Evolutionary conservation across 768 basidiomycete genomes (phyloP).

Genomic region (Neoboletus subvelutipes): DNA sequence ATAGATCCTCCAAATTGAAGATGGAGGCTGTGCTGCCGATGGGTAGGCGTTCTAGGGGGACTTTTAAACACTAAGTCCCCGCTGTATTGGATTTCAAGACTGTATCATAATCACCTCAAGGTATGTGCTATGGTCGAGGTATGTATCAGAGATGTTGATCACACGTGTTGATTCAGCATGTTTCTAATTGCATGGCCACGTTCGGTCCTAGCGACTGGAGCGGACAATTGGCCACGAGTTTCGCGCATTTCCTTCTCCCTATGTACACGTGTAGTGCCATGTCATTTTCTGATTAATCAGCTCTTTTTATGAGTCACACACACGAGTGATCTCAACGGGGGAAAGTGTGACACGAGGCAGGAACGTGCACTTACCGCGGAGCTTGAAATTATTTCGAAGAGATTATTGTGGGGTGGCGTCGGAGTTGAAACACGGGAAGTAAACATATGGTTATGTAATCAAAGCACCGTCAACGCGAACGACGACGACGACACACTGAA

Average conservation of each 20-base stretch:
- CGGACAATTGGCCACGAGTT: background rate
- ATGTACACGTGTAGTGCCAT: conserved; percentile 21
- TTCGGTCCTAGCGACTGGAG: conserved; percentile 16
- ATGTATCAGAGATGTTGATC: background rate
- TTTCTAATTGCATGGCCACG: conserved; percentile 11
- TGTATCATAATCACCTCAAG: conserved; percentile 26
- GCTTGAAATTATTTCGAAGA: conserved; percentile 3
- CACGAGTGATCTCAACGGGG: conserved; percentile 27
- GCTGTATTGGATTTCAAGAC: background rate
- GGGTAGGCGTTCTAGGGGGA: conserved; percentile 16
- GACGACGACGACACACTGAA: conserved; percentile 21
- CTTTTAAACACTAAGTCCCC: conserved; percentile 31
- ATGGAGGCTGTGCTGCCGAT: background rate
- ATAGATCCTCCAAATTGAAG: conserved; percentile 16
- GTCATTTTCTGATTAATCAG: background rate
- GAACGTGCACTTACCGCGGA: conserved; percentile 15
- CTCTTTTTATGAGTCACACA: conserved; percentile 10
- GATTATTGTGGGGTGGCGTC: conserved; percentile 10
- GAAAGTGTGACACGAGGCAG: conserved; percentile 14
- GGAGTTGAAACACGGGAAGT: conserved; percentile 21
- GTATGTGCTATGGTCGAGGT: conserved; percentile 1
- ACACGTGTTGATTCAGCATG: background rate
- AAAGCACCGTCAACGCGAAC: conserved; percentile 14
- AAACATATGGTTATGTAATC: conserved; percentile 25
- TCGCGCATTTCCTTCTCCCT: conserved; percentile 2